phyloP scores from a whole-genome alignment of 73 alveolate species.

The Paramecium octaurelia region DNA sequence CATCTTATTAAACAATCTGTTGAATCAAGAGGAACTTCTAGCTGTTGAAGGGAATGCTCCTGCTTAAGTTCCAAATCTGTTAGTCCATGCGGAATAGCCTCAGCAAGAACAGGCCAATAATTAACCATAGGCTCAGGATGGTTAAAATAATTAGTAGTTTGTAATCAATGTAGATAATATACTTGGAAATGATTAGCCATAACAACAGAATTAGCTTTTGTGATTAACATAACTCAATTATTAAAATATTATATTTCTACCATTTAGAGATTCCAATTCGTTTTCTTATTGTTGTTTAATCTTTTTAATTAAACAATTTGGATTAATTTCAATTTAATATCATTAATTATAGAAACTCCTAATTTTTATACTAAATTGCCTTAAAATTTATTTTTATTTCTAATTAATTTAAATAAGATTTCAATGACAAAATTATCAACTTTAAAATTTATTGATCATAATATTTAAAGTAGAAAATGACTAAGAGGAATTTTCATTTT shows the following conservation, averaged over 20 bases:
- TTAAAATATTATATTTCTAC: no score
- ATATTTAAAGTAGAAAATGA: not conserved
- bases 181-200: not conserved
- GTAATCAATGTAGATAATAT: not conserved
- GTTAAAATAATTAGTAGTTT: not conserved
- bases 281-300: no score
- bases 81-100: not conserved
- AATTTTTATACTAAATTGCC: not conserved
- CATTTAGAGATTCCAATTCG: no score
- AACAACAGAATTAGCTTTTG: not conserved
- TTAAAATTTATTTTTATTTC: not conserved
- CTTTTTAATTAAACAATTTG: no score
- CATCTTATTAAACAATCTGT: not conserved
- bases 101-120: not conserved
- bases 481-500: not conserved
- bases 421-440: not conserved
- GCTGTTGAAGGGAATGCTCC: not conserved
- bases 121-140: not conserved
- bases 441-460: not conserved
- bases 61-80: not conserved
- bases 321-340: not conserved
- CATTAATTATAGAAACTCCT: not conserved
- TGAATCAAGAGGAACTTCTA: not conserved
- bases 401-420: not conserved
- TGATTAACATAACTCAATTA: not conserved